phyloP scores from a whole-genome alignment of 31 red algal genomes.

The Endocladia muricata region DNA sequence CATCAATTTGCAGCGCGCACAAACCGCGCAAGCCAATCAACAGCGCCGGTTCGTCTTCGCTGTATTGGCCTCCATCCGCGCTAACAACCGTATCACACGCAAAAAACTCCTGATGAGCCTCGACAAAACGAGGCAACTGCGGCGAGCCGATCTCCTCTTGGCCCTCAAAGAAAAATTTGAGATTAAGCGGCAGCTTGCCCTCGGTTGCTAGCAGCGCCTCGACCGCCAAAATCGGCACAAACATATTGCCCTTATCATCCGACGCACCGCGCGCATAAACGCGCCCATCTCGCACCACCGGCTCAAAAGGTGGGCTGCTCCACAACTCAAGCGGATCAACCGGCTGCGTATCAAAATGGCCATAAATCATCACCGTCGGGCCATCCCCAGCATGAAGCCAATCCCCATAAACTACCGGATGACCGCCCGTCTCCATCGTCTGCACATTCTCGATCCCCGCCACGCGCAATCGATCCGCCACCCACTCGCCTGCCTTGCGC shows the following conservation, averaged over 20 bases:
- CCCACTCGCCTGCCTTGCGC: slow-evolving; percentile 20
- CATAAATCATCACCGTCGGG: slow-evolving; percentile 86
- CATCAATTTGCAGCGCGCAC: slow-evolving; percentile 33
- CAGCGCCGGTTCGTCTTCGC: slow-evolving; percentile 33
- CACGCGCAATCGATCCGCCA: slow-evolving; percentile 15
- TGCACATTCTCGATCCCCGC: slow-evolving; percentile 58
- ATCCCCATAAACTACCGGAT: slow-evolving; percentile 83
- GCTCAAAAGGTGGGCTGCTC: slow-evolving; percentile 77
- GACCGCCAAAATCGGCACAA: slow-evolving; percentile 46
- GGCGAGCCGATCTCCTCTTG: slow-evolving; percentile 93
- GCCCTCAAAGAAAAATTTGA: slow-evolving; percentile 86
- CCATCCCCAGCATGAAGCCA: slow-evolving; percentile 53
- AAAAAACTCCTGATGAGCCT: slow-evolving; percentile 13
- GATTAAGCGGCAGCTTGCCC: slow-evolving; percentile 67
- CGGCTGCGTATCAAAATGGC: slow-evolving; percentile 92
- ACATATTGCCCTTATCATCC: slow-evolving; percentile 87
- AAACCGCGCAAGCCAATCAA: slow-evolving; percentile 63
- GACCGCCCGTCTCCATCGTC: slow-evolving; percentile 59
- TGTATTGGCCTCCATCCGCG: slow-evolving; percentile 70
- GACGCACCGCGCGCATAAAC: slow-evolving; percentile 85
- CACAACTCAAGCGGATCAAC: slow-evolving; percentile 77
- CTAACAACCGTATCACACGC: slow-evolving; percentile 46
- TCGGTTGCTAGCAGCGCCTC: slow-evolving; percentile 31
- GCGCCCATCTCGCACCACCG: slow-evolving; percentile 48
- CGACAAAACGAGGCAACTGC: slow-evolving; percentile 41